Percentiles rank a stretch among this genome's conserved stretches.
phyloP scores from a whole-genome alignment of 2,329 filamentous ascomycete species.

The Aspergillus sp. region DNA sequence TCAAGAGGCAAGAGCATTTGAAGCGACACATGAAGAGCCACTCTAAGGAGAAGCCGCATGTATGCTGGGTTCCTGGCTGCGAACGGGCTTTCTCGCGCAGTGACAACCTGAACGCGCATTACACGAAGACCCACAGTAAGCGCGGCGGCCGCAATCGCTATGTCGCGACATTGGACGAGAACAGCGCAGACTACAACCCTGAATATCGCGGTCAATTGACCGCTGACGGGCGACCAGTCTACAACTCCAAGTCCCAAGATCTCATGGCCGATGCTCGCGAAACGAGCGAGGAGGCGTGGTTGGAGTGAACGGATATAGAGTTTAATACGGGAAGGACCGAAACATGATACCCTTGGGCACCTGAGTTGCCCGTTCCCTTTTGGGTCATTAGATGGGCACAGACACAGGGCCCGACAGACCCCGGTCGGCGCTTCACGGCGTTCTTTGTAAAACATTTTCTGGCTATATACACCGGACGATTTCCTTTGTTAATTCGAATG shows the following conservation, averaged over 20 bases:
- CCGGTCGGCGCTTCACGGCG: conserved; percentile 27
- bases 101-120: conserved; percentile 50
- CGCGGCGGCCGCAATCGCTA: conserved; percentile 49
- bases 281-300: conserved; percentile 36
- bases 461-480: conserved; percentile 10
- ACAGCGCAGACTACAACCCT: conserved; percentile 46
- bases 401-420: conserved; percentile 22
- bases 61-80: conserved; percentile 49
- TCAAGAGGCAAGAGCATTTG: conserved; percentile 53
- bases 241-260: conserved; percentile 40
- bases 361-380: conserved; percentile 29
- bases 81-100: conserved; percentile 46
- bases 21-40: conserved; percentile 54
- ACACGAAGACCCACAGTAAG: conserved; percentile 51
- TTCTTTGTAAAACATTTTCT: conserved; percentile 24
- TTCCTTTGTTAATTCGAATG: conserved; percentile 3
- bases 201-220: conserved; percentile 48
- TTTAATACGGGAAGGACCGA: conserved; percentile 26
- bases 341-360: conserved; percentile 34
- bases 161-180: conserved; percentile 48
- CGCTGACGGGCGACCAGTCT: conserved; percentile 45
- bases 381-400: conserved; percentile 29
- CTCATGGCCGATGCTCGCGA: conserved; percentile 36
- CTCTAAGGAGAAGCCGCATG: conserved; percentile 47
- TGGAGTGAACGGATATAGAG: conserved; percentile 28